Percentiles rank a stretch among this genome's conserved stretches.
These are phyloP conservation scores for Candida ponderosae DNA, from an alignment of 805 yeast species.

Conservation along the genomic window DNA sequence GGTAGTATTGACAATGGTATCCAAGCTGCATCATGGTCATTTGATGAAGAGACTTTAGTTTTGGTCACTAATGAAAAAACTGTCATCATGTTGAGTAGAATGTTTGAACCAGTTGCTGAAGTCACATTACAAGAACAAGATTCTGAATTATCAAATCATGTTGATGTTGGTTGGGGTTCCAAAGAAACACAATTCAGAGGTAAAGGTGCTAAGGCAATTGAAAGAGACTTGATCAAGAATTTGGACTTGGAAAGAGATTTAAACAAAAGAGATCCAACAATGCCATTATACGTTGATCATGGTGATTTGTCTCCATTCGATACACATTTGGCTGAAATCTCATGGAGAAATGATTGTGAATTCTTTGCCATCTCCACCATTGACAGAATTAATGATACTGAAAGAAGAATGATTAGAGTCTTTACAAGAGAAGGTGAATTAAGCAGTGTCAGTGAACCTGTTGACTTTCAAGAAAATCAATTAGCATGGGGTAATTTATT, in stretches of 20 bases:
- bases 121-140: conserved; percentile 51
- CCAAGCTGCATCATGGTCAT: conserved; percentile 74
- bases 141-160: conserved; percentile 66
- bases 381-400: conserved; percentile 31
- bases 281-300: conserved; percentile 60
- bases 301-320: conserved; percentile 61
- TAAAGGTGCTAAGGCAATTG: conserved; percentile 76
- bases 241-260: conserved; percentile 62
- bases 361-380: conserved; percentile 62
- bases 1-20: conserved; percentile 80
- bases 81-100: conserved; percentile 60
- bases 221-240: conserved; percentile 45
- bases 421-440: conserved; percentile 72
- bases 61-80: conserved; percentile 56
- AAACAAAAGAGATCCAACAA: conserved; percentile 82
- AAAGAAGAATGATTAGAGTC: conserved; percentile 76
- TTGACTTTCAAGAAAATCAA: conserved; percentile 67
- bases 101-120: conserved; percentile 76
- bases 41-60: conserved; percentile 81
- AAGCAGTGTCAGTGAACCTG: conserved; percentile 83
- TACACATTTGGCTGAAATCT: conserved; percentile 36
- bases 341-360: conserved; percentile 97
- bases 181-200: conserved; percentile 96
- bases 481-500: conserved; percentile 86
- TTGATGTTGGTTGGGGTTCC: conserved; percentile 98